These are phyloP conservation scores for Cornus suecica DNA, from an alignment of 148 eudicot genomes.

Conservation along the genomic window DNA sequence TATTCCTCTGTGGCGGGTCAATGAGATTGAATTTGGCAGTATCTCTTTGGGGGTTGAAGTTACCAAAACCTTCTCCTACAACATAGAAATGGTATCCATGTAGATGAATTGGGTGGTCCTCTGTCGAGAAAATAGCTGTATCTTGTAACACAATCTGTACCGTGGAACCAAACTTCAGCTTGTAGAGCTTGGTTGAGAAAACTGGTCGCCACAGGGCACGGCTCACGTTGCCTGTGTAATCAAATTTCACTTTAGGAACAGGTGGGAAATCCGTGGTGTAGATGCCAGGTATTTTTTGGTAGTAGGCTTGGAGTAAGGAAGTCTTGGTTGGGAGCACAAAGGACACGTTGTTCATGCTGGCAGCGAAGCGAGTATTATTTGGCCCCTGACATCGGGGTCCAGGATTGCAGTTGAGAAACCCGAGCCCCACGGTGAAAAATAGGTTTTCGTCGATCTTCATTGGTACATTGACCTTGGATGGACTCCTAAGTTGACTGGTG, in stretches of 20 bases:
- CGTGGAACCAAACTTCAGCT: slow-evolving; percentile 64
- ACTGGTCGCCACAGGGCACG: slow-evolving; percentile 73
- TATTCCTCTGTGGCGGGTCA: slow-evolving; percentile 81
- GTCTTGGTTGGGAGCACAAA: slow-evolving; percentile 58
- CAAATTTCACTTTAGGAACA: slow-evolving; percentile 64
- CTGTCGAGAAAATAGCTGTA: slow-evolving; percentile 62
- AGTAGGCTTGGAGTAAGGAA: slow-evolving; percentile 73
- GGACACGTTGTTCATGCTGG: slow-evolving; percentile 80
- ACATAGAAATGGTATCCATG: slow-evolving; percentile 89
- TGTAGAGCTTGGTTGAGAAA: slow-evolving; percentile 69
- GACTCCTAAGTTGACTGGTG: slow-evolving; percentile 47
- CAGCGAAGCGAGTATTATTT: slow-evolving; percentile 73
- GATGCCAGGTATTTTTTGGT: slow-evolving; percentile 59
- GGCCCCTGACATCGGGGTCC: slow-evolving; percentile 79
- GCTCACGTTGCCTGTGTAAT: slow-evolving; percentile 85
- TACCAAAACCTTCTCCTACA: slow-evolving; percentile 80
- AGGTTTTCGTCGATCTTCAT: slow-evolving; percentile 54
- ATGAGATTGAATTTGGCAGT: slow-evolving; percentile 63
- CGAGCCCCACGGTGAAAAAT: slow-evolving; percentile 74
- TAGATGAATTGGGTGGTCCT: slow-evolving; percentile 93
- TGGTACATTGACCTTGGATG: slow-evolving; percentile 52
- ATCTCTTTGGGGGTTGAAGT: slow-evolving; percentile 62
- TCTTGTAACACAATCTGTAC: slow-evolving; percentile 80
- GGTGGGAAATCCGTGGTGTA: slow-evolving; percentile 83
- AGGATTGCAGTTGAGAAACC: slow-evolving; percentile 56